Conservation (phyloP, 805 yeast species). For the Zygotorulaspora chibaensis region DNA sequence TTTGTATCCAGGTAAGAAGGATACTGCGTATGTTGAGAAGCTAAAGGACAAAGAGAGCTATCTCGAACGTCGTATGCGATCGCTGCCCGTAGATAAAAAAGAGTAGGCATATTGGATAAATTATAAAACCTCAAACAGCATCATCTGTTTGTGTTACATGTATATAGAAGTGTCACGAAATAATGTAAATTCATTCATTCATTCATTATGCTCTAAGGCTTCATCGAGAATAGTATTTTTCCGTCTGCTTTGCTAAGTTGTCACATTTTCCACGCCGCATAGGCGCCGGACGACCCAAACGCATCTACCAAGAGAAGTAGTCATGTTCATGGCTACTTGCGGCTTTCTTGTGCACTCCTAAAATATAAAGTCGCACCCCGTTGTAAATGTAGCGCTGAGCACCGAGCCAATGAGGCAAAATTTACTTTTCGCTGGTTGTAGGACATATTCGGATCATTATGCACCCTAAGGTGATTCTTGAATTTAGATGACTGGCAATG, state of each 20-base stretch:
- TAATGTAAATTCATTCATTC: neutral
- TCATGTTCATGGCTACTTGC: too few species aligned
- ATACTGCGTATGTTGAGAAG: constrained; percentile 42
- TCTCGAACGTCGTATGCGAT: constrained; percentile 49
- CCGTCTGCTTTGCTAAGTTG: neutral
- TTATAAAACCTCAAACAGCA: neutral
- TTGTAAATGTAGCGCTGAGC: too few species aligned
- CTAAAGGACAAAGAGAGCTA: constrained; percentile 53
- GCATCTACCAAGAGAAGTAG: too few species aligned
- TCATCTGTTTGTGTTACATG: constrained; percentile 1
- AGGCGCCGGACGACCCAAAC: too few species aligned
- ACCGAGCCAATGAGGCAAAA: too few species aligned
- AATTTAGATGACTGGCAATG: too few species aligned
- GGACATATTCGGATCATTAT: too few species aligned
- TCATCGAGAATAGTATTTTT: neutral
- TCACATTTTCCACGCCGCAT: too few species aligned
- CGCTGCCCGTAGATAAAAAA: constrained; percentile 45
- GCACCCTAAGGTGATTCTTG: too few species aligned
- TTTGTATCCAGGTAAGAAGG: constrained; percentile 69
- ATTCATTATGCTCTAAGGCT: neutral
- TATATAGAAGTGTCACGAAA: constrained; percentile 6
- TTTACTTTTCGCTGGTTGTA: too few species aligned
- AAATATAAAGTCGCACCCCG: too few species aligned
- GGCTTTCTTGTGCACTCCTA: too few species aligned
- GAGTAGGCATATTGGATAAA: constrained; percentile 4